Evolutionary conservation across 805 yeast species (phyloP).

Genomic region (Candida tibetensis): DNA sequence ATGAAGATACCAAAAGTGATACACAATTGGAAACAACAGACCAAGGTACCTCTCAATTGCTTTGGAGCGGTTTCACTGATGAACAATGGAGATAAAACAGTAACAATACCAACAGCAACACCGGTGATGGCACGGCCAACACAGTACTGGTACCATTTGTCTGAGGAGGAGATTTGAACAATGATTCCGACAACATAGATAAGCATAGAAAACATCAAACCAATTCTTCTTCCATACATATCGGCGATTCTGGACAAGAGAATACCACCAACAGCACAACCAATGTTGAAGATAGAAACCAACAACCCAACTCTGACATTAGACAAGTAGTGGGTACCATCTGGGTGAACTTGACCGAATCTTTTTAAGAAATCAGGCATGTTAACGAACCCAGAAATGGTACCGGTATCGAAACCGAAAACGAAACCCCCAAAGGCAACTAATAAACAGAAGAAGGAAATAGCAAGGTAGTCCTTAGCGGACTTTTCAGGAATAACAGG

Average conservation of each 20-base stretch:
- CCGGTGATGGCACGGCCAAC: slow-evolving; percentile 28
- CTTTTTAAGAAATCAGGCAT: slow-evolving; percentile 22
- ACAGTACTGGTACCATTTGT: slow-evolving; percentile 24
- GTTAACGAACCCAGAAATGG: slow-evolving; percentile 31
- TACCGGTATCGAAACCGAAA: slow-evolving; percentile 31
- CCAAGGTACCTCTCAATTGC: slow-evolving; percentile 27
- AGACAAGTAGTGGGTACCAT: slow-evolving; percentile 20
- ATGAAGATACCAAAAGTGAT: slow-evolving; percentile 27
- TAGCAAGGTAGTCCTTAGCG: slow-evolving; percentile 30
- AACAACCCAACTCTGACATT: slow-evolving; percentile 24
- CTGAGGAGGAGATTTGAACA: slow-evolving; percentile 21
- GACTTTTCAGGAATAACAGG: slow-evolving; percentile 28
- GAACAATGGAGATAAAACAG: slow-evolving; percentile 26
- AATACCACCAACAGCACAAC: slow-evolving; percentile 30
- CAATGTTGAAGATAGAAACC: slow-evolving; percentile 28
- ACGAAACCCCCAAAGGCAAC: slow-evolving; percentile 31
- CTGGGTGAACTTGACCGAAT: slow-evolving; percentile 17
- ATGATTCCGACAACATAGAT: slow-evolving; percentile 27
- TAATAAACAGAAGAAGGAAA: slow-evolving; percentile 28
- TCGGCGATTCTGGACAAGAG: slow-evolving; percentile 23
- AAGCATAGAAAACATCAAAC: slow-evolving; percentile 24
- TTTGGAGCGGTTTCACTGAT: slow-evolving; percentile 28
- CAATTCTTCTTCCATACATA: slow-evolving; percentile 26
- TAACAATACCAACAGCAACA: slow-evolving; percentile 25
- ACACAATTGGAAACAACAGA: slow-evolving; percentile 27